Percentiles rank a stretch among this genome's conserved stretches.
phyloP scores from a whole-genome alignment of 495 filamentous ascomycete genomes.

The Tuber microsphaerosporum region DNA sequence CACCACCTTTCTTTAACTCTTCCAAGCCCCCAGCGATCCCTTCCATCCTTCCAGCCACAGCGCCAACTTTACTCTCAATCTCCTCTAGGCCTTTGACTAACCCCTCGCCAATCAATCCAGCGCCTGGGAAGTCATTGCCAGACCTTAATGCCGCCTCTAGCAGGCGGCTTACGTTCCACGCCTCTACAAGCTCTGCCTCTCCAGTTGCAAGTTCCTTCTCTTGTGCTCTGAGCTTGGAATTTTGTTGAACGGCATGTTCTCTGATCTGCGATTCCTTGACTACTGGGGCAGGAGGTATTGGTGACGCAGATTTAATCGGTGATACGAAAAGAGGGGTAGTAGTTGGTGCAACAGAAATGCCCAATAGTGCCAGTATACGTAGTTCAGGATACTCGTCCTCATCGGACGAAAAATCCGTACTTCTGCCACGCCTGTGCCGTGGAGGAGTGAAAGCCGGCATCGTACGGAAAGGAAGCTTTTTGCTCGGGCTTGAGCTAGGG shows the following conservation, averaged over 20 bases:
- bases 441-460: constrained; percentile 35
- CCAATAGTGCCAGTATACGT: constrained; percentile 35
- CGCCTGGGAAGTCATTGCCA: constrained; percentile 19
- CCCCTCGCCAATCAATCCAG: constrained; percentile 24
- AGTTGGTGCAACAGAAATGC: constrained; percentile 21
- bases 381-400: constrained; percentile 32
- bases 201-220: constrained; percentile 20
- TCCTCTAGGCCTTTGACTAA: constrained; percentile 20
- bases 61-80: constrained; percentile 21
- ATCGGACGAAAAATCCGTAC: constrained; percentile 9
- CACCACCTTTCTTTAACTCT: constrained; percentile 28
- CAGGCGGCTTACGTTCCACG: constrained; percentile 24
- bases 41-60: constrained; percentile 33
- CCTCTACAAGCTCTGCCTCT: constrained; percentile 15
- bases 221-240: constrained; percentile 18
- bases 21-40: constrained; percentile 30
- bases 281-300: constrained; percentile 6
- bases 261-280: constrained; percentile 25
- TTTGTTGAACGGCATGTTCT: constrained; percentile 11
- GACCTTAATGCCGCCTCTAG: constrained; percentile 18
- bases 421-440: constrained; percentile 24
- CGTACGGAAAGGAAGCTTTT: constrained; percentile 27
- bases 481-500: constrained; percentile 13
- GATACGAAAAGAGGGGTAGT: constrained; percentile 16
- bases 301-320: constrained; percentile 15